A percentile compares a stretch with the other conserved stretches of the same genome.
phyloP scores from a whole-genome alignment of 306 rosid genomes.

The Geum urbanum region DNA sequence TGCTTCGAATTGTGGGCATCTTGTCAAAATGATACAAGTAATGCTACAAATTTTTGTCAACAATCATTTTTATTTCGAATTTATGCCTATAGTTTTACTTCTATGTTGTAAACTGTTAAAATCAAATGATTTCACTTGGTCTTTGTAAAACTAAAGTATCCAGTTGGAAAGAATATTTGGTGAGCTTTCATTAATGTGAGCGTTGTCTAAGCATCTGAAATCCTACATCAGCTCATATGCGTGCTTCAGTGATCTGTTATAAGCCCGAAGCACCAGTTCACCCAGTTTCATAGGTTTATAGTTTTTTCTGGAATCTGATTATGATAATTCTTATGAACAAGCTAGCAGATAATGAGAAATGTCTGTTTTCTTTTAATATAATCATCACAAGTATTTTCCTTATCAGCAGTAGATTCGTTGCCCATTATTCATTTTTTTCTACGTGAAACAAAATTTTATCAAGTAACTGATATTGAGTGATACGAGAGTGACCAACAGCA shows the following conservation, averaged over 20 bases:
- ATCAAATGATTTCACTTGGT: slow-evolving; percentile 3
- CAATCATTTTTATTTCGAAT: background rate
- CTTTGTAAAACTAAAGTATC: background rate
- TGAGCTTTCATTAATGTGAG: background rate
- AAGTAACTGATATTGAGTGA: too few species aligned
- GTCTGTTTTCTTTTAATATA: background rate
- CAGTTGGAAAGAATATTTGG: slow-evolving; percentile 3
- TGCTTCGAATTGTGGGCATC: slow-evolving; percentile 64
- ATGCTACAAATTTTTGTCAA: slow-evolving; percentile 1
- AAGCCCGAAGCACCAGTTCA: background rate
- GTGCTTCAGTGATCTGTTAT: slow-evolving; percentile 8
- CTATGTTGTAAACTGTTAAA: background rate
- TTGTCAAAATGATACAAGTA: slow-evolving; percentile 78
- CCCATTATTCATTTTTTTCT: background rate
- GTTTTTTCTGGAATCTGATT: background rate
- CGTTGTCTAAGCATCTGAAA: background rate
- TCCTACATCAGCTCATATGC: background rate
- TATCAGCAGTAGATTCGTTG: background rate
- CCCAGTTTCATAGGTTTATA: background rate
- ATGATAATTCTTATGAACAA: slow-evolving; percentile 6
- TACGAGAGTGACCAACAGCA: too few species aligned
- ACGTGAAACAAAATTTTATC: too few species aligned
- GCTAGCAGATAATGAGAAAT: background rate
- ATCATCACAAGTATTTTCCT: background rate
- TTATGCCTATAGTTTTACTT: background rate